These are phyloP conservation scores for Panicum hallii DNA, from an alignment of 202 grass and related monocot genomes.

Conservation along the genomic window DNA sequence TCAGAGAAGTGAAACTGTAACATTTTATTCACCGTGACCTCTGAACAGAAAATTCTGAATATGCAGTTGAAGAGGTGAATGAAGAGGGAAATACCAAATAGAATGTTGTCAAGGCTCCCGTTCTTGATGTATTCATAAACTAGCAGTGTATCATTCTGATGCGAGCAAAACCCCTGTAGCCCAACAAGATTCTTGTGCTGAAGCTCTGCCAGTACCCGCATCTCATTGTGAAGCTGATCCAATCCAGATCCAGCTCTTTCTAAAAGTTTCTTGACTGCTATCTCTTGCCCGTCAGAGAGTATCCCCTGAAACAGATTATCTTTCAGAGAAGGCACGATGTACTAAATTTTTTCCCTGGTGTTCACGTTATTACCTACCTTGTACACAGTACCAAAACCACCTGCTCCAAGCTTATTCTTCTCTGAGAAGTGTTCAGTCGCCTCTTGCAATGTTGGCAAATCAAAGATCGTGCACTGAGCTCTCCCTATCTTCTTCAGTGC, in stretches of 20 bases:
- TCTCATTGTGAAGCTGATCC: conserved; percentile 54
- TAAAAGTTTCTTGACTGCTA: conserved; percentile 75
- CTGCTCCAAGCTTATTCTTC: conserved; percentile 62
- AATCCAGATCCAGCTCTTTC: conserved; percentile 37
- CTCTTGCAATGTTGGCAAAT: conserved; percentile 49
- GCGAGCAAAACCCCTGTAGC: conserved; percentile 53
- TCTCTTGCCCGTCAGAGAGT: conserved; percentile 54
- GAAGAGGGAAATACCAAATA: conserved; percentile 52
- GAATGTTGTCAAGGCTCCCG: conserved; percentile 57
- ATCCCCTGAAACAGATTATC: conserved; percentile 39
- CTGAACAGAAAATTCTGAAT: not conserved
- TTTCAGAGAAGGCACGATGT: not conserved
- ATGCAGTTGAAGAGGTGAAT: not conserved
- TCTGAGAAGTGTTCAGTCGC: conserved; percentile 65
- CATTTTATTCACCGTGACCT: not conserved
- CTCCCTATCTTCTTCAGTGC: conserved; percentile 49
- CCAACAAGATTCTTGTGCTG: conserved; percentile 79
- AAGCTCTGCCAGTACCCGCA: conserved; percentile 52
- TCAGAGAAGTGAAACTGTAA: not conserved
- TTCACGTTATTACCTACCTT: conserved; percentile 46
- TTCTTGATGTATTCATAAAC: conserved; percentile 69
- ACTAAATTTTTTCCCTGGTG: not conserved
- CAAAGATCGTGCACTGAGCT: conserved; percentile 56
- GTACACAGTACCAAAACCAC: conserved; percentile 72
- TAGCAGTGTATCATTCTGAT: conserved; percentile 58